Evolutionary conservation across 345 rosid species (phyloP), one percentile per base, ranked within the genome.

Genomic region (Sisymbrium irio): DNA sequence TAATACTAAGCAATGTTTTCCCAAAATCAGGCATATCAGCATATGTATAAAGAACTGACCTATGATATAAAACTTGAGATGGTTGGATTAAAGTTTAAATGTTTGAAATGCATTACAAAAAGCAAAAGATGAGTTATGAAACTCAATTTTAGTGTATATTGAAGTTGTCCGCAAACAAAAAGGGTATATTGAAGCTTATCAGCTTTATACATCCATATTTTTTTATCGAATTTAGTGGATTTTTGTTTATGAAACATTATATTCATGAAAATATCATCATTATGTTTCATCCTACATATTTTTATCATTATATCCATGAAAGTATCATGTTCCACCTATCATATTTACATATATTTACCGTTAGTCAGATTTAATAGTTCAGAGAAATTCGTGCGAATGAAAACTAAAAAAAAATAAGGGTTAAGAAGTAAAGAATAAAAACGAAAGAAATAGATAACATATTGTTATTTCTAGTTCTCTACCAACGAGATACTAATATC

Each of bases 21-120:
- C 66, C 14, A 57, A 28, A 46, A 74, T 57, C 50, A 18, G 45
- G 63, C 54, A 51, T 39, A 30, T 63, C 14, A 36, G 63, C 54
- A 51, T 39, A 30, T 63, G 47, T 27, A 3, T 46, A 4, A 19
- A 20, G 2, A 25, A 30, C 33, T 33, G 19, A 65, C 56, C 22
- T 63, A 32, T 41, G 14, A 19, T 62, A 40, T 62, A 40, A 25
- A 69, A 9, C 7, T 56, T 42, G 32, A 4, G n/a, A 42, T 19
- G 32, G 3, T 62, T 62, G 69, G 25, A 51, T 50, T 18, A 17
- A 27, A 56, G 6, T 41, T 58, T 46, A 20, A 3, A 15, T 10
- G 19, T 27, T 8, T 10, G 37, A 58, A 14, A 70, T 4, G 33
- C 40, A 28, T 25, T 51, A 44, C 7, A 7, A 32, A 22, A 4